Conservation (phyloP, 345 rosid genomes). For the Gossypium bickii region DNA sequence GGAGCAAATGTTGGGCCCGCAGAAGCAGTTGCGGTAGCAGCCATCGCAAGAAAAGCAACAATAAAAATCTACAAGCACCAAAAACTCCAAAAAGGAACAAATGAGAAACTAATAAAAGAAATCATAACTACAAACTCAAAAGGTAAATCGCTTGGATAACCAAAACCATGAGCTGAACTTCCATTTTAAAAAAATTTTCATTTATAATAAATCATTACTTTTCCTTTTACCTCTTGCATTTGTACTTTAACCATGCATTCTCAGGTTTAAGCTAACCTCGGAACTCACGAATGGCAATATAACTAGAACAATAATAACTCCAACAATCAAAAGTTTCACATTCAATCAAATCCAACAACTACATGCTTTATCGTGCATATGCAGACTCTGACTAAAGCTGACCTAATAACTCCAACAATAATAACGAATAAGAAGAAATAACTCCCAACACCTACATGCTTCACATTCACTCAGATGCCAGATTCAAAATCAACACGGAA, state of each 20-base stretch:
- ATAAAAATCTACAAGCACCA: background rate
- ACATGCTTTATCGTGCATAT: too few relatives aligned
- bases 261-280: too few relatives aligned
- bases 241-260: too few relatives aligned
- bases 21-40: conserved; percentile 50
- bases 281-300: too few relatives aligned
- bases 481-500: background rate
- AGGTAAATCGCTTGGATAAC: background rate
- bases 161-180: background rate
- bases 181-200: background rate
- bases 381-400: too few relatives aligned
- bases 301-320: too few relatives aligned
- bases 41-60: conserved; percentile 33
- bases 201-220: background rate
- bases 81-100: background rate
- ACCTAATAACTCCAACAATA: too few relatives aligned
- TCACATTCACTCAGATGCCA: background rate
- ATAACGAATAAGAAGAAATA: too few relatives aligned
- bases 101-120: background rate
- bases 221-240: background rate
- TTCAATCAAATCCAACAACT: too few relatives aligned
- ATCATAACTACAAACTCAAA: background rate
- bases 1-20: conserved; percentile 74
- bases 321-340: too few relatives aligned
- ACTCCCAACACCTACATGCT: background rate